Base-by-base conservation (phyloP, 2,329 filamentous ascomycete species). In the Monosporascus sp. region DNA sequence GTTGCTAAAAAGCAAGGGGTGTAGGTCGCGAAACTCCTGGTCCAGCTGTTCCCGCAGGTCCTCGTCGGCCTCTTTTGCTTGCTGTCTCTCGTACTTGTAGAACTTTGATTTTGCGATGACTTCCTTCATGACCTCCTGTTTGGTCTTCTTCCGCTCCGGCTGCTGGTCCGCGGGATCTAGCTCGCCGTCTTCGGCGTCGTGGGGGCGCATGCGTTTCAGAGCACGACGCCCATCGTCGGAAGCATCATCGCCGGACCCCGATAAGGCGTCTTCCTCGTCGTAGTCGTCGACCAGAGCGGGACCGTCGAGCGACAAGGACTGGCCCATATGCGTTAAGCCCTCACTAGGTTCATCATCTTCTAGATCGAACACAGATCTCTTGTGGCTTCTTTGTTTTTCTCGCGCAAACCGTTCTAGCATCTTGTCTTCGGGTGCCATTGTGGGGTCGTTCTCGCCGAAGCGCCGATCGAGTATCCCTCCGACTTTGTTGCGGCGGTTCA, bases 101-200 rank as follows among this genome's bases (percentile, higher is more conserved):
- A 89, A 79, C 68, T 99, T 99, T 1, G 93, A 97, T 72, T 99
- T 99, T 56, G 92, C 90, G 60, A 99, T 97, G 56, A 99, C 81
- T 71, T 99, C 95, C 65, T 96, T 88, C 90, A 97, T 97, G 49
- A 99, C 89, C 71, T 99, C 94, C 51, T 94, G 89, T 73, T 97
- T 97, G 3, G 87, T 87, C 76, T 97, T 99, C 71, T 96, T 97
- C 55, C 87, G 82, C 63, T 93, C 88, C 0, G 91, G 91, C 58
- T 86, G 75, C 20, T 78, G 78, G 37, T 78, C 77, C 5, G 74
- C 74, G 0, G 76, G 77, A 6, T 76, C 76, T 3, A 73, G 75
- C 3, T 75, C 78, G n/a, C 72, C 75, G 6, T 77, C 76, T 5
- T 72, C 77, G 3, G 75, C 78, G 49, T 77, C 74, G 31, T 71